These are phyloP conservation scores for Alternaria gansuensis DNA, from an alignment of 2,329 filamentous ascomycete genomes.

Conservation along the genomic window DNA sequence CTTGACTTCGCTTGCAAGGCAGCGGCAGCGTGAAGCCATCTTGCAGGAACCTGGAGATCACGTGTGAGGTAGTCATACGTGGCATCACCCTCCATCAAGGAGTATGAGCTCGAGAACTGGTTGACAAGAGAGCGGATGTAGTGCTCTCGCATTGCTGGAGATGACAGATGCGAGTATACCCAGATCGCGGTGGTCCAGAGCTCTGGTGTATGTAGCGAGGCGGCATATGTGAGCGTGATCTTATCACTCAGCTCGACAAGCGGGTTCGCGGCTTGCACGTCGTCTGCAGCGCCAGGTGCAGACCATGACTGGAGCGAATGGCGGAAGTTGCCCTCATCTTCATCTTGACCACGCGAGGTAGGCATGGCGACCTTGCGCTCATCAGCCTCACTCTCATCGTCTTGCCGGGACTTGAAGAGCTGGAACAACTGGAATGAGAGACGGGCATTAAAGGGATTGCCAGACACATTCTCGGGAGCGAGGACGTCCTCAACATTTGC, in stretches of 20 bases:
- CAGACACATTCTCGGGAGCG: constrained; percentile 77
- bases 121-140: constrained; percentile 71
- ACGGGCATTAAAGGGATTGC: constrained; percentile 77
- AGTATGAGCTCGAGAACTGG: constrained; percentile 70
- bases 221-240: constrained; percentile 62
- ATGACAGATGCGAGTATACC: constrained; percentile 78
- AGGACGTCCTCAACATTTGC: constrained; percentile 72
- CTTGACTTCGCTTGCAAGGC: constrained; percentile 81
- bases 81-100: constrained; percentile 64
- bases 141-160: constrained; percentile 70
- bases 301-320: constrained; percentile 45
- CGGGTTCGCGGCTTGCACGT: constrained; percentile 63
- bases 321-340: constrained; percentile 26
- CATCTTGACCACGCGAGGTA: constrained; percentile 32
- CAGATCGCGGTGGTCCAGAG: constrained; percentile 67
- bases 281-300: constrained; percentile 46
- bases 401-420: constrained; percentile 50
- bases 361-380: constrained; percentile 48
- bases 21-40: constrained; percentile 88
- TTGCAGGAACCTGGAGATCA: constrained; percentile 73
- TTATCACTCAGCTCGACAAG: constrained; percentile 66
- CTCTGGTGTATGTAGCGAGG: constrained; percentile 47
- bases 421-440: constrained; percentile 87
- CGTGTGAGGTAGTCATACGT: constrained; percentile 68
- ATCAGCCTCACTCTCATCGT: constrained; percentile 36